Conservation (phyloP, 2,329 filamentous ascomycete species). For the Trichoderma sp. region DNA sequence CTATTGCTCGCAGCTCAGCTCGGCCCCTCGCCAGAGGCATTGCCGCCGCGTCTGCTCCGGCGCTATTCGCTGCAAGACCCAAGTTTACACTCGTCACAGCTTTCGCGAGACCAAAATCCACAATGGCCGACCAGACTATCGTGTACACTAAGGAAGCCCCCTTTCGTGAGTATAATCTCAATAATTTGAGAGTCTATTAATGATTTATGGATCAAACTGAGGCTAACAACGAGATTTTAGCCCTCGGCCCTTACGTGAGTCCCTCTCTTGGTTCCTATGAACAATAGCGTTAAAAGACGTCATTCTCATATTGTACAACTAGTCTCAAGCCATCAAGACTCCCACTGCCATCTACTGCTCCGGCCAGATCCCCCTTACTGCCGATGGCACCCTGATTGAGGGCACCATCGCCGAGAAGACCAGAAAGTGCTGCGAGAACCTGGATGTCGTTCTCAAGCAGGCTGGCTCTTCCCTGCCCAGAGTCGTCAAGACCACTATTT, state of each 20-base stretch:
- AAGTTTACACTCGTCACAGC: constrained; percentile 38
- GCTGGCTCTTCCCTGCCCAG: constrained; percentile 76
- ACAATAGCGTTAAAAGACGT: neutral
- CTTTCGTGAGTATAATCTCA: constrained; percentile 49
- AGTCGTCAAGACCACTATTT: constrained; percentile 90
- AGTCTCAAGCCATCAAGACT: constrained; percentile 70
- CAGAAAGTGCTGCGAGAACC: constrained; percentile 68
- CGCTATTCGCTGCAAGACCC: constrained; percentile 24
- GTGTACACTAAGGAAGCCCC: constrained; percentile 62
- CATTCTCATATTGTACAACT: constrained; percentile 21
- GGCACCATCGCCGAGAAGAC: constrained; percentile 66
- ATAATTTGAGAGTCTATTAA: neutral
- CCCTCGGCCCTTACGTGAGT: constrained; percentile 65
- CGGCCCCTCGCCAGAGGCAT: constrained; percentile 21
- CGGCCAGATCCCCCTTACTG: constrained; percentile 70
- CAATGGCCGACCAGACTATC: constrained; percentile 51
- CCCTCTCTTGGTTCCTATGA: too few species aligned
- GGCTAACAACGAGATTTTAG: constrained; percentile 38
- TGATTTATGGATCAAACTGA: neutral
- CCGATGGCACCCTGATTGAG: constrained; percentile 57
- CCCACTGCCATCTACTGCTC: constrained; percentile 67
- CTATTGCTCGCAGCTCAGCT: constrained; percentile 28
- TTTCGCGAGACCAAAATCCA: constrained; percentile 39
- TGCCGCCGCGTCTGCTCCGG: constrained; percentile 17
- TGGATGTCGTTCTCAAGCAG: constrained; percentile 79